Evolutionary conservation across 768 basidiomycete genomes (phyloP), one percentile per base, ranked within the genome.

Genomic region (Termitomyces sp.): DNA sequence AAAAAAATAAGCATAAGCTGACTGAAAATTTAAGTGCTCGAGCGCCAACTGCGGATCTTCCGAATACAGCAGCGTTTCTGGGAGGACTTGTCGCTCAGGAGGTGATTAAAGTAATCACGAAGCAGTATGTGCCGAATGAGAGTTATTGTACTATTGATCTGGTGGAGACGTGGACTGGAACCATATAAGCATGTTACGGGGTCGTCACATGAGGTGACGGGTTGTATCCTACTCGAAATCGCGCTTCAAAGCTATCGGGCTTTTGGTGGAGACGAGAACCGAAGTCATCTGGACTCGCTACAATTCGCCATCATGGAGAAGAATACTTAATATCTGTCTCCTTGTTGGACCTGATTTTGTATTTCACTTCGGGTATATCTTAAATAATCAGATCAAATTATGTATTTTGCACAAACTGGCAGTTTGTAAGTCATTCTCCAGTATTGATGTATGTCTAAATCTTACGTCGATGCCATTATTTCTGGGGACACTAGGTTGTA

Each of bases 61-160:
- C 96, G 6, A 98, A 94, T 62, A 94, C 87, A 2, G 92, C 96
- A 0, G 95, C 95, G 2, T 85, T 98, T 66, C 76, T 98, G 0
- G 97, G 97, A 1, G 97, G 97, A 2, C 71, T 98, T 36, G 88
- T 98, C 20, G 94, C 95, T 26, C 97, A 99, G 64, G 97, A 99
- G 68, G 86, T 87, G 6, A 98, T 98, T 79, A 98, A 99, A 80
- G 80, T 98, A 73, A 88, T 96, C 65, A 99, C 96, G 57, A 86
- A 85, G 65, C 97, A 99, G 71, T 99, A 99, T 68, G 81, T 95
- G 14, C 95, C 97, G 8, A 81, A 96, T 61, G 84, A 88, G 59
- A 91, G 92, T 14, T 88, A 87, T 62, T 91, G 89, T 64, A 79
- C 92, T 24, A 76, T 96, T 48, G 94, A 98, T 72, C 79, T 97